These are phyloP conservation scores for Lecanosticta acicola DNA, from an alignment of 2,329 filamentous ascomycete genomes.

Conservation along the genomic window DNA sequence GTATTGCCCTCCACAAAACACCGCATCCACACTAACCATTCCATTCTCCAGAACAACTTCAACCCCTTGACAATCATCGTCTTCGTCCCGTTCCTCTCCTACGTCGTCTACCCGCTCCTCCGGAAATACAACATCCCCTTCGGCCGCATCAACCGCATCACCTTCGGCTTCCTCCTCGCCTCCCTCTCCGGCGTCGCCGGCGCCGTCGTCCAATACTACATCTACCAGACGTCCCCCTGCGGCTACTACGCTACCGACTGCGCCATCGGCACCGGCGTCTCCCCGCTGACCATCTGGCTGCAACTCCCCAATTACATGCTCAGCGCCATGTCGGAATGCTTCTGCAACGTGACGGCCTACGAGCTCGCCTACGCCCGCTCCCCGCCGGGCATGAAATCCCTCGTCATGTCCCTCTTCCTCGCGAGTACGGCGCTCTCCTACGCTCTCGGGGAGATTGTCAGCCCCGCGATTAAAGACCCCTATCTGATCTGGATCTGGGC, in stretches of 20 bases:
- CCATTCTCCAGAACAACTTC: slow-evolving; percentile 35
- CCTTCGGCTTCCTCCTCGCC: slow-evolving; percentile 44
- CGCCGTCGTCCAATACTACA: slow-evolving; percentile 48
- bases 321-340: slow-evolving; percentile 36
- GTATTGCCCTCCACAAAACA: background rate
- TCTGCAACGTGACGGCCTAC: slow-evolving; percentile 39
- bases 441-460: slow-evolving; percentile 40
- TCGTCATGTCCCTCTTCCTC: slow-evolving; percentile 35
- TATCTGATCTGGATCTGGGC: slow-evolving; percentile 40
- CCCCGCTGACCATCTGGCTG: slow-evolving; percentile 18
- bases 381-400: slow-evolving; percentile 39
- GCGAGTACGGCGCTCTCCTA: slow-evolving; percentile 38
- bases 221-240: slow-evolving; percentile 49
- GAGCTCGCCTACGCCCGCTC: slow-evolving; percentile 42
- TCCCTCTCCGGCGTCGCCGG: slow-evolving; percentile 43
- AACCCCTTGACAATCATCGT: slow-evolving; percentile 42
- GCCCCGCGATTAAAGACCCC: slow-evolving; percentile 43
- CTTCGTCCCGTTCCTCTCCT: slow-evolving; percentile 37
- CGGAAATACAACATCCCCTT: slow-evolving; percentile 36
- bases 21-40: background rate
- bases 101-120: slow-evolving; percentile 40
- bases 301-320: slow-evolving; percentile 34
- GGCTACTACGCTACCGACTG: slow-evolving; percentile 30
- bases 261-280: slow-evolving; percentile 12
- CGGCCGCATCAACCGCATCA: slow-evolving; percentile 46